These are phyloP conservation scores for Verbena officinalis DNA, from an alignment of 257 asterid genomes.

Conservation along the genomic window DNA sequence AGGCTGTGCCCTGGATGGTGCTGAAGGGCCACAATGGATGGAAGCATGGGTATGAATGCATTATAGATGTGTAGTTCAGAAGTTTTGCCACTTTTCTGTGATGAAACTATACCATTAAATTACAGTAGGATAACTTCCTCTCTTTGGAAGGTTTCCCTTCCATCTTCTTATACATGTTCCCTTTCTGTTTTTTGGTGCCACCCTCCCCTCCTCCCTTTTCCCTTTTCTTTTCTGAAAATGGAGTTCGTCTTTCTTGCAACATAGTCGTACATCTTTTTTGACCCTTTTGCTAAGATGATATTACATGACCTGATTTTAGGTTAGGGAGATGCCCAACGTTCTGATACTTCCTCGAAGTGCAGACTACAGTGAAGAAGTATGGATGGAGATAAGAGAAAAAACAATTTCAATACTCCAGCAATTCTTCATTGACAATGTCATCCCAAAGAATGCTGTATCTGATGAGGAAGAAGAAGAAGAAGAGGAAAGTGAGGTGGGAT, in stretches of 20 bases:
- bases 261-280: neutral
- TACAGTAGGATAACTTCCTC: neutral
- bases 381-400: conserved; percentile 99
- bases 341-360: conserved; percentile 99
- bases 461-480: conserved; percentile 78
- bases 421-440: conserved; percentile 72
- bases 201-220: no score
- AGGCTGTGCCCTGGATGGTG: conserved; percentile 99
- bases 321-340: conserved; percentile 99
- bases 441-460: conserved; percentile 79
- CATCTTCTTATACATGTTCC: no score
- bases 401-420: conserved; percentile 74
- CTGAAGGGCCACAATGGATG: conserved; percentile 99
- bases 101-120: conserved; percentile 22
- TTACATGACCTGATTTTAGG: conserved; percentile 47
- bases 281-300: conserved; percentile 20
- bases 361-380: conserved; percentile 99
- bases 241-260: conserved; percentile 16
- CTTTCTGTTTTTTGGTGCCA: no score
- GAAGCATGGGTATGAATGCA: conserved; percentile 97
- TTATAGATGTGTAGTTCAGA: conserved; percentile 40
- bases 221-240: no score
- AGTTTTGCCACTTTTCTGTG: conserved; percentile 15
- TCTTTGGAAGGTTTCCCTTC: neutral
- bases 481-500: conserved; percentile 57